These are phyloP conservation scores for Aspergillus uvarum DNA, from an alignment of 2,329 filamentous ascomycete genomes.

Conservation along the genomic window DNA sequence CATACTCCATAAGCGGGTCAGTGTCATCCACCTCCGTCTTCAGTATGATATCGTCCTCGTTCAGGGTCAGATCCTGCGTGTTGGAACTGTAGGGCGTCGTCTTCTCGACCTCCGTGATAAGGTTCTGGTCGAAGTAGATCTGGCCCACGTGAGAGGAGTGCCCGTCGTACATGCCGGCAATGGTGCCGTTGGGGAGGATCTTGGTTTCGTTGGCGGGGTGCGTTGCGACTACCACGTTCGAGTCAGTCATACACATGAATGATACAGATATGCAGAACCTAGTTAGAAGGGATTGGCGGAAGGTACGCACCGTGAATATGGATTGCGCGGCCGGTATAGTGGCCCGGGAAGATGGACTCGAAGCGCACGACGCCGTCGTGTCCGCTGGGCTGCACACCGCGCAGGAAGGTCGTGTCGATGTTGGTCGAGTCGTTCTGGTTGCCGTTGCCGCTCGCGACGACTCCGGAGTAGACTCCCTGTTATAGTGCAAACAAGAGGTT, in stretches of 20 bases:
- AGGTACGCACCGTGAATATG: slow-evolving; percentile 41
- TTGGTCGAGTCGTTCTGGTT: slow-evolving; percentile 16
- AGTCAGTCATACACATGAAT: no score
- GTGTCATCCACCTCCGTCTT: slow-evolving; percentile 48
- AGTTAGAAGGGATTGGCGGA: no score
- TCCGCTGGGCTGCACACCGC: slow-evolving; percentile 46
- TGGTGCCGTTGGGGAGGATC: slow-evolving; percentile 40
- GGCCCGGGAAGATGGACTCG: slow-evolving; percentile 44
- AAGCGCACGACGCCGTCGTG: slow-evolving; percentile 47
- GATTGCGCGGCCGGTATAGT: slow-evolving; percentile 42
- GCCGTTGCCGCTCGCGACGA: neutral
- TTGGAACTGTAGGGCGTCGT: slow-evolving; percentile 31
- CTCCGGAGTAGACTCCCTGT: no score
- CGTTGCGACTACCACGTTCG: slow-evolving; percentile 29
- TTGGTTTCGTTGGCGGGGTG: slow-evolving; percentile 26
- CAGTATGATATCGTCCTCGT: slow-evolving; percentile 46
- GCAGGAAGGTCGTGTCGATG: slow-evolving; percentile 42
- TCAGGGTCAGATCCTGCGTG: slow-evolving; percentile 35
- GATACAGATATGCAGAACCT: no score
- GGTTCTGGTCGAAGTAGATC: slow-evolving; percentile 55
- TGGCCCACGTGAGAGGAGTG: slow-evolving; percentile 60
- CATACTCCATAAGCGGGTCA: slow-evolving; percentile 57
- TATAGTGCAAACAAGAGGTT: no score
- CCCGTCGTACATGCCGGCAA: slow-evolving; percentile 33
- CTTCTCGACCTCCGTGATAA: slow-evolving; percentile 52